These are phyloP conservation scores for Dothistroma septosporum DNA, from an alignment of 2,329 filamentous ascomycete species.

Conservation along the genomic window DNA sequence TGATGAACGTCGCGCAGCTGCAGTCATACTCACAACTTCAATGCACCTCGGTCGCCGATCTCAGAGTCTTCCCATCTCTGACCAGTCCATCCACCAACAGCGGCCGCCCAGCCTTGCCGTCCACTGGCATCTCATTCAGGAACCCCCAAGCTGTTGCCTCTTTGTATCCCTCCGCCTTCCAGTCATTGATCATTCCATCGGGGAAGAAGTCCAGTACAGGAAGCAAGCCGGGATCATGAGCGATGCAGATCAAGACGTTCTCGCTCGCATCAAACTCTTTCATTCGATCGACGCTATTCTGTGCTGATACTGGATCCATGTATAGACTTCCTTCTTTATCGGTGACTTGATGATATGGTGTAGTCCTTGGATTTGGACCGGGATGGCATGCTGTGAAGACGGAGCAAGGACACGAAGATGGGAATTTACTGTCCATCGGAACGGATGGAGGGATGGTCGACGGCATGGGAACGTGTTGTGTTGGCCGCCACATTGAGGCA, in stretches of 20 bases:
- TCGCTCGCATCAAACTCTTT: constrained; percentile 10
- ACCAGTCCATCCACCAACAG: constrained; percentile 11
- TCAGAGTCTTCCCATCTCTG: constrained; percentile 2
- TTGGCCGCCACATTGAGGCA: constrained; percentile 34
- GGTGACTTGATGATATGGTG: background rate
- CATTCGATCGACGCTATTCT: constrained; percentile 7
- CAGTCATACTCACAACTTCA: too few relatives aligned
- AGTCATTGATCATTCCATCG: constrained; percentile 6
- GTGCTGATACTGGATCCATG: constrained; percentile 7
- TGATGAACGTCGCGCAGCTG: background rate
- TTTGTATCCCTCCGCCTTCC: constrained; percentile 13
- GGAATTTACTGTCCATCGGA: background rate
- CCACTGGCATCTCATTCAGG: constrained; percentile 9
- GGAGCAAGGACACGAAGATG: constrained; percentile 5
- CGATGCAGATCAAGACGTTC: background rate
- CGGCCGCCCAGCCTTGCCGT: constrained; percentile 3
- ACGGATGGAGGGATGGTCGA: constrained; percentile 11
- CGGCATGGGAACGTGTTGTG: constrained; percentile 36
- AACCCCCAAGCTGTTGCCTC: constrained; percentile 9
- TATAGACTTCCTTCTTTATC: background rate
- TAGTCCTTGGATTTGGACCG: background rate
- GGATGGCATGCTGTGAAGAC: constrained; percentile 9
- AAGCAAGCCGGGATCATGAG: too few relatives aligned
- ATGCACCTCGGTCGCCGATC: too few relatives aligned
- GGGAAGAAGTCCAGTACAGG: too few relatives aligned